A percentile compares a stretch with the other conserved stretches of the same genome.
These are phyloP conservation scores for Boletus semigastroideus DNA, from an alignment of 1,284 basidiomycete species.

Conservation along the genomic window DNA sequence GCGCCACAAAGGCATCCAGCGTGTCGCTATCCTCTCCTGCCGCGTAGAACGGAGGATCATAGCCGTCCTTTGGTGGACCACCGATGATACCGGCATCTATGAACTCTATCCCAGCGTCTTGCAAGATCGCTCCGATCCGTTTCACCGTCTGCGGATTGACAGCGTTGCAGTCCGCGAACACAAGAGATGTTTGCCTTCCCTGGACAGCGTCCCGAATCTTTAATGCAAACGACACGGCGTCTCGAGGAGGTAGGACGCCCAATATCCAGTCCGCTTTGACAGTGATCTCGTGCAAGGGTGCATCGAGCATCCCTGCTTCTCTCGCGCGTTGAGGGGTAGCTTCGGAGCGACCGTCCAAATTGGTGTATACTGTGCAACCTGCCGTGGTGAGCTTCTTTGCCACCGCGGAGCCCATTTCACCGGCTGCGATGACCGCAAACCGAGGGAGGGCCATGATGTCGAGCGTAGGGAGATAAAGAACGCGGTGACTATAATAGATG, in stretches of 20 bases:
- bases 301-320: constrained; percentile 53
- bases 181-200: constrained; percentile 17
- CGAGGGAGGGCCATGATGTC: constrained; percentile 17
- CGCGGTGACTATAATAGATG: background rate
- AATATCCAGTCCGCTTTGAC: constrained; percentile 46
- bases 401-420: constrained; percentile 46
- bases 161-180: constrained; percentile 63
- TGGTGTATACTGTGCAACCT: constrained; percentile 51
- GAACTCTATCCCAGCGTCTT: constrained; percentile 41
- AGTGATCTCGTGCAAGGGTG: constrained; percentile 45
- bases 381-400: constrained; percentile 40
- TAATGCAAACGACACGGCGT: constrained; percentile 50
- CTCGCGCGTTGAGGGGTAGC: constrained; percentile 47
- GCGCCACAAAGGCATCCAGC: constrained; percentile 43
- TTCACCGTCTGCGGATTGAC: constrained; percentile 52
- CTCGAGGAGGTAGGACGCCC: constrained; percentile 58
- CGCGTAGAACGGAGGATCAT: constrained; percentile 57
- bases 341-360: constrained; percentile 50
- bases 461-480: constrained; percentile 8
- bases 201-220: constrained; percentile 35
- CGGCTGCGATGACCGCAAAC: constrained; percentile 31
- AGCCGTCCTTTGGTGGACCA: constrained; percentile 47
- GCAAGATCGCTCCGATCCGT: constrained; percentile 47
- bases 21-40: constrained; percentile 34
- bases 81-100: constrained; percentile 63